Base-by-base conservation (phyloP, 2,329 filamentous ascomycete genomes). In the Xylaria sp. region DNA sequence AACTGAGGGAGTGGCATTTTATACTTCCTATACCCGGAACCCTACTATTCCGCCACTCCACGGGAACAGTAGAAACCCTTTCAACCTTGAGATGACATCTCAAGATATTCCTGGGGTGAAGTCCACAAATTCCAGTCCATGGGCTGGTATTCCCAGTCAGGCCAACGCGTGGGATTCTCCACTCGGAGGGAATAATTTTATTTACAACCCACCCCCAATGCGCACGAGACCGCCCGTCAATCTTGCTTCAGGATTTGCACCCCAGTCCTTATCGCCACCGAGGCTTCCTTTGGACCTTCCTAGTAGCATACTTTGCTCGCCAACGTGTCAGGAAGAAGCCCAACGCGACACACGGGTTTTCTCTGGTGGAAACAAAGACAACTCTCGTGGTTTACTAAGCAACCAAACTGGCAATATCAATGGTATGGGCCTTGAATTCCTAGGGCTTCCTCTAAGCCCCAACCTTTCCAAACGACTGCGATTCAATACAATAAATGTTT, bases 81-180 rank as follows among this genome's bases (percentile, higher is more conserved):
- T 25, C 3, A 64, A 15, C 37, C 46, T 54, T 1, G 61, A 51
- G 56, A 23, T 44, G 8, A n/a, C 56, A 25, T 61, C 50, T 46
- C 66, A 50, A 13, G 66, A 64, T 34, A 31, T 60, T 10, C 41
- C 62, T 15, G 44, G 39, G 1, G 37, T 59, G 18, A 55, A 60
- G 6, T 41, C 55, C 3, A 63, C 55, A 4, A 50, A 28, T 15
- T 28, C 48, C 12, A 12, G 41, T 20, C 10, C 54, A 20, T 68
- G 66, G 66, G 3, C 39, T 4, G 18, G 59, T 4, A 28, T 63
- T 13, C 20, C 59, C n/a, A 39, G 50, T n/a, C 66, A 68, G 13
- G 9, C 66, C 44, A 37, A 34, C 25, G 44, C 56, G 12, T 68
- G 66, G 66, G 56, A n/a, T 18, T n/a, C 61, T 15, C 54, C 54